phyloP scores from a whole-genome alignment of 768 basidiomycete species.

The Amanita rimosa region DNA sequence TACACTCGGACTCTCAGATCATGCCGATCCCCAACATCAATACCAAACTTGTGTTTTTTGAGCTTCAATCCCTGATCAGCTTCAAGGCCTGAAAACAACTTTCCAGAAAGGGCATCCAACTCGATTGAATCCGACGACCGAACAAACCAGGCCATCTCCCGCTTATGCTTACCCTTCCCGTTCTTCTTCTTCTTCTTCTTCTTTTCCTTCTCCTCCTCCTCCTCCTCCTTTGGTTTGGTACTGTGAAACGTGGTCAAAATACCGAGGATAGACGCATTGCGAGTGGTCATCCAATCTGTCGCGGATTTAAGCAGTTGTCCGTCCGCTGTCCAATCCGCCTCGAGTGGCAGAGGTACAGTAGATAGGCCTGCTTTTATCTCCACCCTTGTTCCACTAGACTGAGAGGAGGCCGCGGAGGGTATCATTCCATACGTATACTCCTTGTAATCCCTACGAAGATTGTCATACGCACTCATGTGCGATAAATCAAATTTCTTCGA shows the following conservation, averaged over 20 bases:
- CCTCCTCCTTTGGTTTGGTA: slow-evolving; percentile 22
- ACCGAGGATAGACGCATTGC: slow-evolving; percentile 57
- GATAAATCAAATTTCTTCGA: slow-evolving; percentile 58
- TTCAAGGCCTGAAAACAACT: slow-evolving; percentile 52
- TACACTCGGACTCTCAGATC: slow-evolving; percentile 40
- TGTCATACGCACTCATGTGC: slow-evolving; percentile 57
- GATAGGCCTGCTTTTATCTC: slow-evolving; percentile 64
- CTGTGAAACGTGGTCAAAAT: slow-evolving; percentile 60
- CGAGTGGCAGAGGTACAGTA: slow-evolving; percentile 66
- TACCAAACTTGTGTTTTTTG: slow-evolving; percentile 33
- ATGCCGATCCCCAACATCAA: slow-evolving; percentile 20
- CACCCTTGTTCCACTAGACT: slow-evolving; percentile 11
- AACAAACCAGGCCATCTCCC: slow-evolving; percentile 62
- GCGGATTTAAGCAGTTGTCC: slow-evolving; percentile 29
- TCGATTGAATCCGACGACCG: slow-evolving; percentile 16
- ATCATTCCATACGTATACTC: slow-evolving; percentile 57
- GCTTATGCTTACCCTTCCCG: slow-evolving; percentile 41
- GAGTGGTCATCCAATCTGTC: slow-evolving; percentile 53
- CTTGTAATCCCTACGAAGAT: slow-evolving; percentile 94
- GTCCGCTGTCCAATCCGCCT: slow-evolving; percentile 24
- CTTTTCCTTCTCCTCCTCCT: slow-evolving; percentile 32
- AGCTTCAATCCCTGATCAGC: slow-evolving; percentile 37
- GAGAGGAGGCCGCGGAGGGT: slow-evolving; percentile 20
- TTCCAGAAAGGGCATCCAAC: slow-evolving; percentile 29
- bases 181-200: slow-evolving; percentile 17